phyloP scores from a whole-genome alignment of 202 grass and related monocot genomes.

The Elaeis oleifera region DNA sequence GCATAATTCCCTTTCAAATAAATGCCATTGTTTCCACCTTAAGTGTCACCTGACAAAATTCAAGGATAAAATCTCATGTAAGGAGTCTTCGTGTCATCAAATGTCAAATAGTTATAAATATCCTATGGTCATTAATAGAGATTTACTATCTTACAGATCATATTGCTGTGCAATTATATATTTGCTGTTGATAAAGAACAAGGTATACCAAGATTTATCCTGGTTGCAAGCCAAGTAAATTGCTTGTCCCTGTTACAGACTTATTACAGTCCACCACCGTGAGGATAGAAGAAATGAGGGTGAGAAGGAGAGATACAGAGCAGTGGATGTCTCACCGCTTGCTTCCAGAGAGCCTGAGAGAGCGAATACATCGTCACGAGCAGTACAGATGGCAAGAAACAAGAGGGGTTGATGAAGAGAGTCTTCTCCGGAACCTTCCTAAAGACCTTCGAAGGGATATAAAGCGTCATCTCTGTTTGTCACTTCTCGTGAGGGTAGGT shows the following conservation, averaged over 20 bases:
- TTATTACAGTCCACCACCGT: slow-evolving; percentile 80
- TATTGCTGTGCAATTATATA: no score
- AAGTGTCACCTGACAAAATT: no score
- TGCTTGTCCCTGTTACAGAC: slow-evolving; percentile 32
- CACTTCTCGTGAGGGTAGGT: slow-evolving; percentile 78
- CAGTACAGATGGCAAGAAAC: slow-evolving; percentile 99
- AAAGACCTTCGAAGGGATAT: slow-evolving; percentile 90
- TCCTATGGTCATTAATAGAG: no score
- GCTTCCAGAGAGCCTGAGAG: slow-evolving; percentile 80
- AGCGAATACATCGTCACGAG: slow-evolving; percentile 70
- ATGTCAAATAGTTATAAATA: no score
- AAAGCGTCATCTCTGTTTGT: slow-evolving; percentile 77
- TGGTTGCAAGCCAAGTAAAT: no score
- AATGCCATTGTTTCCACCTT: no score
- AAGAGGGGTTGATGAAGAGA: slow-evolving; percentile 84
- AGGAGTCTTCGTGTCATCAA: no score
- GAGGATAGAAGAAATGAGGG: slow-evolving; percentile 89
- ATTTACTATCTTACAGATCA: no score
- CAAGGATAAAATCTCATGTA: no score
- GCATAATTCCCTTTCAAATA: no score
- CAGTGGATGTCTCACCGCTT: slow-evolving; percentile 81
- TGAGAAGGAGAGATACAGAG: slow-evolving; percentile 76
- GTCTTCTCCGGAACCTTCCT: slow-evolving; percentile 75
- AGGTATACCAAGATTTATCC: no score
- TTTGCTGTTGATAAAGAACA: no score